Conservation (phyloP, 1,139 yeast genomes). For the Yamadazyma sp. region DNA sequence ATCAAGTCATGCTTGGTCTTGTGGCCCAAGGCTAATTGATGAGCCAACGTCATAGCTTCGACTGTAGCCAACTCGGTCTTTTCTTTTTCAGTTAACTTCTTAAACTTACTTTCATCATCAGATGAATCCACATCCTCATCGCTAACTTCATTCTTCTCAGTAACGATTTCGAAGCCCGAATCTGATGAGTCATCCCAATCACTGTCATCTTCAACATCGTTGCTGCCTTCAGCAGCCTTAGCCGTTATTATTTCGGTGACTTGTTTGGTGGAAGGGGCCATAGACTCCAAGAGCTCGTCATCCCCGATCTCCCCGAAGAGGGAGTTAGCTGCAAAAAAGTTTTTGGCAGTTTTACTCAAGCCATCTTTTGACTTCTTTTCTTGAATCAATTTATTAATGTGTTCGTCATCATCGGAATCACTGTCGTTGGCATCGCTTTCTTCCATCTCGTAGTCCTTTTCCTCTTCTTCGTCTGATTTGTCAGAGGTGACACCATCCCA, state of each 20-base stretch:
- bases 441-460: constrained; percentile 47
- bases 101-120: constrained; percentile 35
- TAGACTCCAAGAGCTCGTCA: constrained; percentile 35
- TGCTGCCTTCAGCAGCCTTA: constrained; percentile 5
- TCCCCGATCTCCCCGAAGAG: constrained; percentile 67
- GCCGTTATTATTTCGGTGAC: constrained; percentile 7
- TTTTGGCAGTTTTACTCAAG: constrained; percentile 69
- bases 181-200: constrained; percentile 34
- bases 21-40: constrained; percentile 88
- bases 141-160: constrained; percentile 25
- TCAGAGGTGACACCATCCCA: constrained; percentile 82
- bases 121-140: constrained; percentile 45
- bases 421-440: constrained; percentile 27
- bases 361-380: constrained; percentile 51
- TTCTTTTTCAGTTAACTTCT: constrained; percentile 48
- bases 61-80: constrained; percentile 86
- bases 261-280: constrained; percentile 11
- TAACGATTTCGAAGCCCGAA: constrained; percentile 51
- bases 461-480: constrained; percentile 37
- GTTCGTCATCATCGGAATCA: constrained; percentile 74
- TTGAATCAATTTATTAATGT: constrained; percentile 61
- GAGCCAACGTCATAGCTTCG: constrained; percentile 98
- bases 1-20: constrained; percentile 78
- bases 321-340: constrained; percentile 73
- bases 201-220: constrained; percentile 22